phyloP scores from a whole-genome alignment of 768 basidiomycete genomes.

The Porphyrellus cyaneotinctus region DNA sequence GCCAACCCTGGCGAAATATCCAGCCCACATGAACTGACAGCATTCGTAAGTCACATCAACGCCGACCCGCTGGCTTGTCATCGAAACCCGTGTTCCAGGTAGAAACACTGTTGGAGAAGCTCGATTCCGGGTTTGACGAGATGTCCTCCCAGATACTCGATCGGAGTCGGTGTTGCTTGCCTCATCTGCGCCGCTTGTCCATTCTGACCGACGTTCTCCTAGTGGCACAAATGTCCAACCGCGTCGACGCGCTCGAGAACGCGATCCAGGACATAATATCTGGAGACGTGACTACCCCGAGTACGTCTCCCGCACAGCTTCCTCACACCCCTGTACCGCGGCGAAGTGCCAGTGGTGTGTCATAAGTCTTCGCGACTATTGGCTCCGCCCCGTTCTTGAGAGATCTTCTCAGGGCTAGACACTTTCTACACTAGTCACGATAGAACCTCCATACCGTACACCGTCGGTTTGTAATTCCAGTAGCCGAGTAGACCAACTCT shows the following conservation, averaged over 20 bases:
- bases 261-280: slow-evolving; percentile 92
- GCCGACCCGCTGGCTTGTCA: slow-evolving; percentile 4
- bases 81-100: slow-evolving; percentile 47
- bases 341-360: slow-evolving; percentile 38
- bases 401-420: slow-evolving; percentile 3
- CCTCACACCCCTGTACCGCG: slow-evolving; percentile 34
- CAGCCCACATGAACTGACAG: slow-evolving; percentile 90
- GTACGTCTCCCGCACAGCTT: slow-evolving; percentile 54
- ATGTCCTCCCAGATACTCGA: slow-evolving; percentile 90
- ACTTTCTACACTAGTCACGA: slow-evolving; percentile 18
- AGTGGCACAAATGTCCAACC: slow-evolving; percentile 93
- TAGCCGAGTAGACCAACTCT: neutral
- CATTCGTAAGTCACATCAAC: slow-evolving; percentile 63
- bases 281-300: slow-evolving; percentile 50
- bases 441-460: slow-evolving; percentile 11
- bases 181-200: neutral
- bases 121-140: slow-evolving; percentile 89
- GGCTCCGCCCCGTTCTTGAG: slow-evolving; percentile 9
- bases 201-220: slow-evolving; percentile 11
- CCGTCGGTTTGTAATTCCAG: slow-evolving; percentile 15
- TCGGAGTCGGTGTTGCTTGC: slow-evolving; percentile 52
- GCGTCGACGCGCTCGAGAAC: slow-evolving; percentile 85
- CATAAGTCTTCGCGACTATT: slow-evolving; percentile 15
- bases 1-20: slow-evolving; percentile 63
- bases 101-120: slow-evolving; percentile 79